Base-by-base conservation (phyloP, 2,329 filamentous ascomycete species). In the Taxawa tesnikishii region DNA sequence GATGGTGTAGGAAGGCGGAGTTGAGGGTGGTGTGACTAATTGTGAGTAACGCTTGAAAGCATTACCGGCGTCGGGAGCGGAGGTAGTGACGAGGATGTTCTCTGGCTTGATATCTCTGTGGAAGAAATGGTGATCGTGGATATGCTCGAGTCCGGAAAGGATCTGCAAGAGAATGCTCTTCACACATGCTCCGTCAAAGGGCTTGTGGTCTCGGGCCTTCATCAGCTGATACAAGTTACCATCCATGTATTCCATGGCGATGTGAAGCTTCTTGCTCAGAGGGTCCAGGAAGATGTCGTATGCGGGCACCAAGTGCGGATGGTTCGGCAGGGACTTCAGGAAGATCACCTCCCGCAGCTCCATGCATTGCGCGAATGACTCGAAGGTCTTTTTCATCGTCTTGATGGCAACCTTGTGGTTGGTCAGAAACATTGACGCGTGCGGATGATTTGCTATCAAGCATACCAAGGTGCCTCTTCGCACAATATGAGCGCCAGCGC, bases 341-440 rank as follows among this genome's bases (percentile, higher is more conserved):
- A 98, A 98, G 54, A 98, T 90, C 43, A 98, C 90, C 58, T 98
- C 90, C 40, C 90, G 79, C 33, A 98, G 73, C 58, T 98, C 90
- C 42, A 94, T 63, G 56, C 90, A 98, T 32, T 85, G 81, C 11
- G 73, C 65, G 52, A 94, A 85, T 2, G 83, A 93, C 47, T 96
- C 87, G 49, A 96, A 98, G 0, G 81, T 87, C 73, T 98, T 98
- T 70, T 98, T 98, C 90, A 98, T 98, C 5, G 90, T 96, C 63
- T 98, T 98, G 63, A 98, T 94, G 26, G 90, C 90, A 49, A 98
- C 82, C 90, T 96, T 24, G 36, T 6, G 6, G 26, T 34, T 36
- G 39, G 41, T 42, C 39, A 25, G 28, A 26, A 28, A 8, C 7
- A 36, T 13, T 23, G 21, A 47, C 47, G 9, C 15, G 43, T 36